Evolutionary conservation across 352 stramenopile genomes (phyloP), one percentile per base, ranked within the genome.

Genomic region (Pythium dissimile): DNA sequence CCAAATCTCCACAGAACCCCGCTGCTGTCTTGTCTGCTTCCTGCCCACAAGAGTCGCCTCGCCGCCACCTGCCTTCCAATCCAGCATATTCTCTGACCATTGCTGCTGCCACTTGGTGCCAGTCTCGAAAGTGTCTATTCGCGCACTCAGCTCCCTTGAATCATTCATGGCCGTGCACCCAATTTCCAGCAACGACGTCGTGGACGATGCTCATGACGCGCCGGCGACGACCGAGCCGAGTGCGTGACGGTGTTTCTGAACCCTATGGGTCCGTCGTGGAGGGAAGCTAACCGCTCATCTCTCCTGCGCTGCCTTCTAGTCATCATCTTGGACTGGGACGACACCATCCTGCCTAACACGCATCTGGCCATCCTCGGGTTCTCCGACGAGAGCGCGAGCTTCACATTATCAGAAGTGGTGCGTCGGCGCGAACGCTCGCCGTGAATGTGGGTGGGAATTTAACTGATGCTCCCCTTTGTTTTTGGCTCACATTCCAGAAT

Each of bases 321-420:
- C 18, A 75, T 93, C 23, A 70, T 93, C 15, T 60, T 93, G 18
- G 83, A 93, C 66, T 93, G 83, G 83, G 80, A 93, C 58, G 83
- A 91, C 70, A 93, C 83, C 28, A 44, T 93, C 10, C 64, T 91
- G 38, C 83, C 83, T 28, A 93, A 88, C 67, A 86, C 80, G 18
- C 72, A 86, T 55, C 59, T 90, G 18, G 53, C 77, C 11, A 77
- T 80, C 27, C 62, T 88, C n/a, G 77, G 75, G 9, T 89, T 88
- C 58, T 69, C 64, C 0, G 76, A 86, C 5, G 82, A 89, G 39
- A 66, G 72, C 35, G 53, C 66, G 21, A 41, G 18, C 9, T 85
- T 88, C 47, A 42, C 67, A 5, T 45, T 89, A 32, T 62, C 69
- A 2, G 46, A 75, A 30, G 67, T 80, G 32, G 72, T 71, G 35